Evolutionary conservation across 495 filamentous ascomycete genomes (phyloP).

Genomic region (Letharia lupina): DNA sequence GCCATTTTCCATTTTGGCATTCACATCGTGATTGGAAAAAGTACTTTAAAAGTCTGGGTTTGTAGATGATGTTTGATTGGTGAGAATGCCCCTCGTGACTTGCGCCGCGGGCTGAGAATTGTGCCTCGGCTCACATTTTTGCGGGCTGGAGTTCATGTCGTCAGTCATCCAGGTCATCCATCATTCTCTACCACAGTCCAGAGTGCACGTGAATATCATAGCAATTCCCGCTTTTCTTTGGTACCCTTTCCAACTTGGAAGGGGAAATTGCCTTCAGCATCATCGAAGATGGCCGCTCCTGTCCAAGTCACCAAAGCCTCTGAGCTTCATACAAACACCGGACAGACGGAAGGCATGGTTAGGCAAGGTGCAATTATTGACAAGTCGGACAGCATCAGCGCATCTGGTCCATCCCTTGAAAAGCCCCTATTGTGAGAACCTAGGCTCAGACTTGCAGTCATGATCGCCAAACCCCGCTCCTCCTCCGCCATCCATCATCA

Average conservation of each 20-base stretch:
- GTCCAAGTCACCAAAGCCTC: constrained; percentile 28
- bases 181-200: background rate
- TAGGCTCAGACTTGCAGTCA: constrained; percentile 28
- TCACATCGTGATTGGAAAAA: no score
- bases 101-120: background rate
- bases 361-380: constrained; percentile 49
- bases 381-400: constrained; percentile 49
- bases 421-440: background rate
- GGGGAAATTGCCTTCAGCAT: background rate
- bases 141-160: constrained; percentile 6
- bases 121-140: background rate
- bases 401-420: constrained; percentile 15
- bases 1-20: background rate
- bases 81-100: constrained; percentile 13
- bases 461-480: constrained; percentile 48
- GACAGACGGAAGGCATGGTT: constrained; percentile 45
- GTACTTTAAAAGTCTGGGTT: background rate
- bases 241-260: background rate
- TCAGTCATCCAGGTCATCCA: constrained; percentile 9
- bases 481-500: constrained; percentile 46
- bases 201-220: background rate
- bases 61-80: constrained; percentile 1
- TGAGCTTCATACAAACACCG: constrained; percentile 24
- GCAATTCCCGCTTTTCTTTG: no score
- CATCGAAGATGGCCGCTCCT: constrained; percentile 14